Evolutionary conservation across 306 rosid genomes (phyloP).

Genomic region (Canavalia gladiata): DNA sequence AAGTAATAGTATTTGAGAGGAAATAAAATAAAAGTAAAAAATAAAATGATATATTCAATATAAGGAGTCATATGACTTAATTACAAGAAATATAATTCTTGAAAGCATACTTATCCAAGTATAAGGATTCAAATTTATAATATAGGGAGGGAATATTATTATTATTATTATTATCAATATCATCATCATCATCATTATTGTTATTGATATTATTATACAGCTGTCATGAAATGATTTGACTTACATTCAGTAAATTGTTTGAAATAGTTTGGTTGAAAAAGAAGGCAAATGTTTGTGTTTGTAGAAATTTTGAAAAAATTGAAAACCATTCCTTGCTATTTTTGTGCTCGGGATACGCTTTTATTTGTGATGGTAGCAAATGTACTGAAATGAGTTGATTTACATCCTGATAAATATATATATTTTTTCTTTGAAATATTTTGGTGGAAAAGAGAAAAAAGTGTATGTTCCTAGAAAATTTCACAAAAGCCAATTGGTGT

Average conservation of each 20-base stretch:
- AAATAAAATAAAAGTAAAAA: too few relatives aligned
- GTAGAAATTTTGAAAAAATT: not conserved
- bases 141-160: not conserved
- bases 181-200: too few relatives aligned
- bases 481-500: not conserved
- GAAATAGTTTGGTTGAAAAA: not conserved
- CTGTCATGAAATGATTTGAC: constrained; percentile 12
- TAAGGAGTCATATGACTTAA: too few relatives aligned
- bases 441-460: not conserved
- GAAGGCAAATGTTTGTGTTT: not conserved
- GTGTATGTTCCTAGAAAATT: constrained; percentile 2
- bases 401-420: not conserved
- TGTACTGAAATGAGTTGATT: constrained; percentile 7
- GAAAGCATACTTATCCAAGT: not conserved
- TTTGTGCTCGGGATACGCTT: not conserved
- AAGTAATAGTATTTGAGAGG: not conserved
- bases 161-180: not conserved
- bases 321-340: not conserved
- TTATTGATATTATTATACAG: not conserved
- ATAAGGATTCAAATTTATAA: not conserved
- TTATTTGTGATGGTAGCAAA: not conserved
- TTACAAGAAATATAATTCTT: not conserved
- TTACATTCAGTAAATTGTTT: not conserved
- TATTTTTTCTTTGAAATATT: constrained; percentile 1
- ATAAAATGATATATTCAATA: too few relatives aligned